Evolutionary conservation across 345 rosid genomes (phyloP), one percentile per base, ranked within the genome.

Genomic region (Populus simonii): DNA sequence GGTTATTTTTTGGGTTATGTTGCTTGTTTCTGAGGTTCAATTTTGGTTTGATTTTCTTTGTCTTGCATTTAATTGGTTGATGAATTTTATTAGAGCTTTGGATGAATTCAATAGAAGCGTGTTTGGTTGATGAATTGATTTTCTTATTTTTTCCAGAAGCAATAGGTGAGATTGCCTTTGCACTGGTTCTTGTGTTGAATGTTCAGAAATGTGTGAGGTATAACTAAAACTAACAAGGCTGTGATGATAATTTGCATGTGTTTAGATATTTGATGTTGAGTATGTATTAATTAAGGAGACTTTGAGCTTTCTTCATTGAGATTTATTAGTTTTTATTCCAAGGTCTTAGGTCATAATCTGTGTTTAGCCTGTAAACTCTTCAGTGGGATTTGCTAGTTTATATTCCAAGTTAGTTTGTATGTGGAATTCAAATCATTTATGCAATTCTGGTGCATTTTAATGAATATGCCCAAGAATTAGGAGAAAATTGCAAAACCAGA

Each of bases 111-210:
- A 53, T 49, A 7, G 68, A 70, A 71, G 70, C 29, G 9, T 63
- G 55, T 22, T 23, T 65, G 65, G 53, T 10, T 49, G 77, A 45
- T 63, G 53, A 80, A 72, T 73, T 78, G 25, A 51, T 51, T 51
- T 23, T 3, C n/a, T n/a, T 41, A 41, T 6, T 59, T 1, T 9
- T n/a, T n/a, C 3, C 29, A 59, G 65, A 59, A 23, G n/a, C 65
- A 9, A 10, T n/a, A 23, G 65, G 65, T 59, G 65, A 59, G 16
- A 23, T 9, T 23, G 65, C 65, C 65, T 80, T 84, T 70, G 62
- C 66, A 43, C 83, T 38, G 59, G 76, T 69, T 69, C n/a, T 38
- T 22, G 6, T n/a, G 38, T 69, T 69, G 27, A 41, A 70, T 77
- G 22, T 59, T 17, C 45, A 20, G 74, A 61, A 59, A 16, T 20